Evolutionary conservation across 495 filamentous ascomycete genomes (phyloP).

Genomic region (Lineolata rhizophorae): DNA sequence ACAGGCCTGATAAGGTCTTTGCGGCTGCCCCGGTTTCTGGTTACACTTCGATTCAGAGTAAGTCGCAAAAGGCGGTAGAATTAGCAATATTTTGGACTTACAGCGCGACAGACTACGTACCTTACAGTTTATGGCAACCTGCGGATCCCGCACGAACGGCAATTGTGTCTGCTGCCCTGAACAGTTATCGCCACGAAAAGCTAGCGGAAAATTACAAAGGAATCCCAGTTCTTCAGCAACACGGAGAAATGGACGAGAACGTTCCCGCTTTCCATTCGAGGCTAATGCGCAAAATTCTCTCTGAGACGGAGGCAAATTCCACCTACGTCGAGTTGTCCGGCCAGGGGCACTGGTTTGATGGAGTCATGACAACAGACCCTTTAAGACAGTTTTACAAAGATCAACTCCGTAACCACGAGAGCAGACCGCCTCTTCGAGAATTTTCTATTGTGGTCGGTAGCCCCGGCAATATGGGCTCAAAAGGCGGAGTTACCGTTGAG

Average conservation of each 20-base stretch:
- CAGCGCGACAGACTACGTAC: slow-evolving; percentile 27
- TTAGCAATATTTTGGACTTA: background rate
- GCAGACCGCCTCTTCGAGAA: slow-evolving; percentile 4
- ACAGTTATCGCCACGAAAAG: slow-evolving; percentile 32
- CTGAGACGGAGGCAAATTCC: slow-evolving; percentile 19
- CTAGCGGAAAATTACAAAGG: slow-evolving; percentile 27
- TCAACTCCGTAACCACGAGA: slow-evolving; percentile 7
- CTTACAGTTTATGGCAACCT: slow-evolving; percentile 32
- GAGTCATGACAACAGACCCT: slow-evolving; percentile 17
- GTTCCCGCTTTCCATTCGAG: slow-evolving; percentile 36
- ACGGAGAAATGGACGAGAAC: slow-evolving; percentile 34
- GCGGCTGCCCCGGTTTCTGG: slow-evolving; percentile 34
- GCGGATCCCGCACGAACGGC: slow-evolving; percentile 24
- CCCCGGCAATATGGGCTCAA: slow-evolving; percentile 27
- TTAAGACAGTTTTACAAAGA: slow-evolving; percentile 23
- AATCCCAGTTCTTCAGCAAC: slow-evolving; percentile 34
- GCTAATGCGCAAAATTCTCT: slow-evolving; percentile 25
- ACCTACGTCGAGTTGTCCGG: slow-evolving; percentile 28
- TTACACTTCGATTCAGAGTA: slow-evolving; percentile 37
- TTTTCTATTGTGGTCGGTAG: slow-evolving; percentile 28
- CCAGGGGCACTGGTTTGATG: slow-evolving; percentile 31
- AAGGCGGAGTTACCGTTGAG: slow-evolving; percentile 26
- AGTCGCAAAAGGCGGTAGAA: too few relatives aligned
- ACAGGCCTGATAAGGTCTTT: slow-evolving; percentile 33
- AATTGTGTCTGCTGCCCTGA: slow-evolving; percentile 23